phyloP scores from a whole-genome alignment of 805 yeast genomes.

The Osmozyma mogii region DNA sequence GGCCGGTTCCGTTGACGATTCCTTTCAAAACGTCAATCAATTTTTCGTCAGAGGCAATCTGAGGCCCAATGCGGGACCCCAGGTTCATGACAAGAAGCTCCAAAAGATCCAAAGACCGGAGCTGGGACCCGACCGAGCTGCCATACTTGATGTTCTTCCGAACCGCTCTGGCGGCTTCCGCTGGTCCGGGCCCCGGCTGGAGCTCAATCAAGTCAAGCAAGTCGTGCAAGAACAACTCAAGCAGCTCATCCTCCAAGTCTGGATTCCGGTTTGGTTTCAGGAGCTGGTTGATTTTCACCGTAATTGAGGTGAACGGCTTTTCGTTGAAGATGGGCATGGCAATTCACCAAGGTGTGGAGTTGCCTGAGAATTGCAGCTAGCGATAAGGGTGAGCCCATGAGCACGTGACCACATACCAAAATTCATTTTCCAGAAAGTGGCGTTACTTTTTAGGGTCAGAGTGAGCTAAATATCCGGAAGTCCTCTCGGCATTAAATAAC shows the following conservation, averaged over 20 bases:
- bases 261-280: slow-evolving; percentile 31
- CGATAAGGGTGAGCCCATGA: too few species aligned
- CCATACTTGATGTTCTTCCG: slow-evolving; percentile 89
- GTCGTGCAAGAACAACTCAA: slow-evolving; percentile 46
- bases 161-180: slow-evolving; percentile 86
- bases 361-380: too few species aligned
- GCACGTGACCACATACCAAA: too few species aligned
- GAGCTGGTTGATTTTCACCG: slow-evolving; percentile 52
- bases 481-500: too few species aligned
- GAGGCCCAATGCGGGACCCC: slow-evolving; percentile 31
- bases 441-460: too few species aligned
- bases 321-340: slow-evolving; percentile 43
- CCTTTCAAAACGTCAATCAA: slow-evolving; percentile 55
- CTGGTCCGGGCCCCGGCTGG: slow-evolving; percentile 29
- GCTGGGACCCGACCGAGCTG: slow-evolving; percentile 45
- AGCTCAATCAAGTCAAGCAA: slow-evolving; percentile 44
- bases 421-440: too few species aligned
- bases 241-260: slow-evolving; percentile 28
- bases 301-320: slow-evolving; percentile 64
- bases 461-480: too few species aligned
- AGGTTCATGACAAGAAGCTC: slow-evolving; percentile 37
- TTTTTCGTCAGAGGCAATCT: slow-evolving; percentile 59
- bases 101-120: slow-evolving; percentile 47
- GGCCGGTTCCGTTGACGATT: slow-evolving; percentile 34
- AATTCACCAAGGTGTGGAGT: too few species aligned